Conservation (phyloP, 805 yeast genomes). For the Yamadazyma sp. region DNA sequence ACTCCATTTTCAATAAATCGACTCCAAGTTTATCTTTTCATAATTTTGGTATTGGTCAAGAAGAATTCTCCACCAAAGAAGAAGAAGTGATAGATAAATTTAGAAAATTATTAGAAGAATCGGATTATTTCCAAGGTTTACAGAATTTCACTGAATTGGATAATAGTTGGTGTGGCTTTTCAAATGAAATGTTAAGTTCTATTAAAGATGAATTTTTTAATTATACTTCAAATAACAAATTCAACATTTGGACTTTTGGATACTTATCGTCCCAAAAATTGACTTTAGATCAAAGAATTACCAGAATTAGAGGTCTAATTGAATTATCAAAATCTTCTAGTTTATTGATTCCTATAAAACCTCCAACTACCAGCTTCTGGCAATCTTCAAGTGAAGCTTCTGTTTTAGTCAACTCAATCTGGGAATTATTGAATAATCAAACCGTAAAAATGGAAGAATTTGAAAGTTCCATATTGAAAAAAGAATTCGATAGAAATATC, state of each 20-base stretch:
- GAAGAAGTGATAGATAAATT: slow-evolving; percentile 49
- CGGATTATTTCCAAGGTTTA: slow-evolving; percentile 73
- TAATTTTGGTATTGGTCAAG: slow-evolving; percentile 53
- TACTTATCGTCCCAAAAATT: slow-evolving; percentile 9
- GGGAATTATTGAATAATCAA: slow-evolving; percentile 34
- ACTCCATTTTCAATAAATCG: slow-evolving; percentile 20
- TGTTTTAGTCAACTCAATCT: slow-evolving; percentile 30
- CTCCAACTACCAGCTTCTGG: slow-evolving; percentile 18
- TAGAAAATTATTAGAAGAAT: slow-evolving; percentile 63
- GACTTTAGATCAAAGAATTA: slow-evolving; percentile 17
- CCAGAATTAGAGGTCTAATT: slow-evolving; percentile 45
- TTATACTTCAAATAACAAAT: slow-evolving; percentile 30
- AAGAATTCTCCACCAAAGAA: slow-evolving; percentile 47
- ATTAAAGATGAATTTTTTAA: slow-evolving; percentile 67
- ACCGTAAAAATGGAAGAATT: slow-evolving; percentile 42
- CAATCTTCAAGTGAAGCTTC: slow-evolving; percentile 17
- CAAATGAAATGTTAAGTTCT: slow-evolving; percentile 47
- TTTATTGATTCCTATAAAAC: slow-evolving; percentile 52
- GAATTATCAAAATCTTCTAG: slow-evolving; percentile 48
- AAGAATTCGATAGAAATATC: slow-evolving; percentile 45
- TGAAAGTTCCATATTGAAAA: slow-evolving; percentile 39
- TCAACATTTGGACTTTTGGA: slow-evolving; percentile 36
- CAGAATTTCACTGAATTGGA: slow-evolving; percentile 70
- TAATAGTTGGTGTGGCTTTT: slow-evolving; percentile 82
- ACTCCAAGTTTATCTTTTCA: slow-evolving; percentile 41